Evolutionary conservation across 2,329 filamentous ascomycete genomes (phyloP).

Genomic region (Acrodontium crateriforme): DNA sequence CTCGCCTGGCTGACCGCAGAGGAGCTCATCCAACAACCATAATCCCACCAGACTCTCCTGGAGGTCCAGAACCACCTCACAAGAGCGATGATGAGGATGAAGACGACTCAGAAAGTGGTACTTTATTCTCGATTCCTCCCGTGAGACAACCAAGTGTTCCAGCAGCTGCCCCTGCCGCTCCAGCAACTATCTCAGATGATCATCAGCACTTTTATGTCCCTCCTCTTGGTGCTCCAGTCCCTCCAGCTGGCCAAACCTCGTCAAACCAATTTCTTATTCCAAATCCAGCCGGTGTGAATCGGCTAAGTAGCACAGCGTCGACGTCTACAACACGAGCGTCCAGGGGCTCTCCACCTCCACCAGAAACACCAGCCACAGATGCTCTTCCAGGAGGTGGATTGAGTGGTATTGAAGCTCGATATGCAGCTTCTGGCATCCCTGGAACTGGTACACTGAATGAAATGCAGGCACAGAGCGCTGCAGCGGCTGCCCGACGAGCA

Average conservation of each 20-base stretch:
- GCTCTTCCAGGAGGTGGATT: conserved; percentile 8
- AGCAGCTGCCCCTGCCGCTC: conserved; percentile 5
- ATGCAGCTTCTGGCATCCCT: conserved; percentile 81
- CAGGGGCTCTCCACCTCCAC: conserved; percentile 84
- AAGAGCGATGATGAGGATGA: conserved; percentile 52
- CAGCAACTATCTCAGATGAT: conserved; percentile 10
- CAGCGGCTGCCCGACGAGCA: conserved; percentile 65
- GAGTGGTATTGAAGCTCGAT: conserved; percentile 79
- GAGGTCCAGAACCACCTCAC: conserved; percentile 54
- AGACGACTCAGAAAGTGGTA: conserved; percentile 7
- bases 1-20: conserved; percentile 62
- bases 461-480: conserved; percentile 61
- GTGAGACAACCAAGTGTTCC: conserved; percentile 9
- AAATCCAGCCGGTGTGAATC: conserved; percentile 42
- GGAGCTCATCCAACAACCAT: conserved; percentile 64
- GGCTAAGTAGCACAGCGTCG: conserved; percentile 70
- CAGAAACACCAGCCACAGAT: conserved; percentile 67
- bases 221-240: conserved; percentile 22
- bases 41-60: conserved; percentile 69
- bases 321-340: conserved; percentile 86
- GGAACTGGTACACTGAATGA: conserved; percentile 70
- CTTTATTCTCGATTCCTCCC: conserved; percentile 6
- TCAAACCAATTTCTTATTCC: conserved; percentile 34
- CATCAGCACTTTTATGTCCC: conserved; percentile 50
- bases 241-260: conserved; percentile 7